Evolutionary conservation across 305 asterid species (phyloP).

Genomic region (Solanum aculeatissimum): DNA sequence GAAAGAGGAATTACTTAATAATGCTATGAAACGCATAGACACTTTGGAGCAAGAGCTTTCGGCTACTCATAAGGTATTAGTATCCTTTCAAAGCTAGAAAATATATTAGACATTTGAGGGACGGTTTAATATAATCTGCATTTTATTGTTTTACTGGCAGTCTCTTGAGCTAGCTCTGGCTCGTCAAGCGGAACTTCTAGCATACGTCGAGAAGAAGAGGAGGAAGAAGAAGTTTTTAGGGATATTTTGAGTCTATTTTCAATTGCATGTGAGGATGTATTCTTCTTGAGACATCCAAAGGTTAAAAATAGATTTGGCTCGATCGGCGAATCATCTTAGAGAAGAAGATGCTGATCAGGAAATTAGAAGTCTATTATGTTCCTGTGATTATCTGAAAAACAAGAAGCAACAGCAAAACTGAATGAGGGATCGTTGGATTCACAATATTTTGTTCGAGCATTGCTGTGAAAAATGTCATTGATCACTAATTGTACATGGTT

Average conservation of each 20-base stretch:
- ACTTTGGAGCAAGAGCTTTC: slow-evolving; percentile 64
- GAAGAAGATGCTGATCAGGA: not conserved
- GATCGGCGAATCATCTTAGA: not conserved
- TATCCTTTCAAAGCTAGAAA: not conserved
- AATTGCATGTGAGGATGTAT: not conserved
- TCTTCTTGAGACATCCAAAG: not conserved
- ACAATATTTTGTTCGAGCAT: not conserved
- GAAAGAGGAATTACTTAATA: slow-evolving; percentile 68
- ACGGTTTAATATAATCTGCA: not conserved
- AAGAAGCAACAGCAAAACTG: not conserved
- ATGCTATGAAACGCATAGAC: slow-evolving; percentile 49
- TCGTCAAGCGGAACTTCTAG: slow-evolving; percentile 53
- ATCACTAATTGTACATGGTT: not conserved
- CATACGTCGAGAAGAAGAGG: slow-evolving; percentile 52
- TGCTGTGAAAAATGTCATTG: not conserved
- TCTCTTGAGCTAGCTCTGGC: slow-evolving; percentile 45
- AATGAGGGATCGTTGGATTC: not conserved
- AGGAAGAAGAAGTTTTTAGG: slow-evolving; percentile 66
- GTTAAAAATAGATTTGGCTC: not conserved
- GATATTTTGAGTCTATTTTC: not conserved
- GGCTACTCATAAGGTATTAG: slow-evolving; percentile 47
- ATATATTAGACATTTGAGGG: not conserved
- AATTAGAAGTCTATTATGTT: not conserved
- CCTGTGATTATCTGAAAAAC: not conserved
- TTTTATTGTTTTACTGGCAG: slow-evolving; percentile 14